phyloP scores from a whole-genome alignment of 2,329 filamentous ascomycete genomes.

The Cercospora sp. region DNA sequence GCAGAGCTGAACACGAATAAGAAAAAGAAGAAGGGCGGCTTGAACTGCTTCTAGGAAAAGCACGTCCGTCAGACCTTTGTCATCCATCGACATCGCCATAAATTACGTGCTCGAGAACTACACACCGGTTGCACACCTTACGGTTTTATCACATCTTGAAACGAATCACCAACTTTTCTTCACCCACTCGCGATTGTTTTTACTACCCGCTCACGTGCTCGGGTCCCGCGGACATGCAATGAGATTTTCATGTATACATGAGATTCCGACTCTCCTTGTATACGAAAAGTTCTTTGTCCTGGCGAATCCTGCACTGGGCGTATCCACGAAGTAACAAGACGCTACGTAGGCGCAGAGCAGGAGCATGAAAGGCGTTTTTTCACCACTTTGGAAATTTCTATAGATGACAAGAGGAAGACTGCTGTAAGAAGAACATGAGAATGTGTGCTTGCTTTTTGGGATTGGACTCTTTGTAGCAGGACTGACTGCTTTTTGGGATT shows the following conservation, averaged over 20 bases:
- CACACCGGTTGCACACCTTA: conserved; percentile 4
- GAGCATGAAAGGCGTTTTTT: background rate
- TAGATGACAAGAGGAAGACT: background rate
- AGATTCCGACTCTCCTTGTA: background rate
- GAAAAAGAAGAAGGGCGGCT: conserved; percentile 85
- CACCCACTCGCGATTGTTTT: background rate
- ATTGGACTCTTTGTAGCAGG: background rate
- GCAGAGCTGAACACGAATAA: conserved; percentile 75
- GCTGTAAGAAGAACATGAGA: background rate
- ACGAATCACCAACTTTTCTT: background rate
- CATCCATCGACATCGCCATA: conserved; percentile 21
- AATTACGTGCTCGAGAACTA: conserved; percentile 5
- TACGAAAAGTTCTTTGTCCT: background rate
- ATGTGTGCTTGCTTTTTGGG: background rate
- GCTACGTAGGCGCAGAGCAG: conserved; percentile 6
- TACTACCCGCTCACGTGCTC: background rate
- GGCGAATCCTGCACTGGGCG: background rate
- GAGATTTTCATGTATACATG: background rate
- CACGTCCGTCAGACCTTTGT: conserved; percentile 20
- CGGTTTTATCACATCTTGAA: conserved; percentile 9
- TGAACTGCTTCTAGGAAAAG: conserved; percentile 86
- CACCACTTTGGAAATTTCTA: background rate
- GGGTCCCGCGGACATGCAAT: background rate
- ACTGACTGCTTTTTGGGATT: conserved; percentile 4
- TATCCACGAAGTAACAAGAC: background rate